Evolutionary conservation across 1,139 yeast genomes (phyloP), one percentile per base, ranked within the genome.

Genomic region (Barnettozyma hawaiiensis): DNA sequence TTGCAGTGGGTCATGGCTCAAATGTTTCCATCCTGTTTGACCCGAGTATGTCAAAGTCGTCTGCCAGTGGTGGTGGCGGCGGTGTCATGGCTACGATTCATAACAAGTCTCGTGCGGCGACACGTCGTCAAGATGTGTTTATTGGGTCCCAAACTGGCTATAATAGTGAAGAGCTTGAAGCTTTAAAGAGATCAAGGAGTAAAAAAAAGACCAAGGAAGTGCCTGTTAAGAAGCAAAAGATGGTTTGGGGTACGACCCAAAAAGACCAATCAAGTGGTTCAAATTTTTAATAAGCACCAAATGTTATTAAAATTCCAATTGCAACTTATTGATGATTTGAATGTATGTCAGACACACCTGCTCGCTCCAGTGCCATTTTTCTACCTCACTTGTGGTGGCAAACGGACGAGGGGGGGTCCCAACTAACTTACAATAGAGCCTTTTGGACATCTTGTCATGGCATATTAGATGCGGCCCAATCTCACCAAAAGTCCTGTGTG

Each of bases 101-200:
- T 31, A 63, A 62, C 44, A 60, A 61, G 11, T 64, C 67, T 2
- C 66, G 65, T 40, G 47, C 64, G n/a, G 72, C 64, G 39, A n/a
- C n/a, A n/a, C n/a, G n/a, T n/a, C 69, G 66, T 31, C 50, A 55
- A 24, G 47, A 43, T 16, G 23, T 31, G 7, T 23, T 43, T 5
- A 39, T 58, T 9, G 48, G 60, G 3, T 53, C 59, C 3, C 61
- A 60, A 36, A 50, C 60, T 5, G 60, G 63, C 1, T 60, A 44
- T 33, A 52, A 54, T 38, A 47, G 49, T 50, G 45, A 47, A 3
- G 57, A 53, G 37, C 35, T 53, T 2, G 40, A 39, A 11, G 46
- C 45, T 12, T 23, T 51, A 7, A 45, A 47, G 3, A 45, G 38
- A 32, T 36, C 47, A 10, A 50, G 45, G 44, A 47, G 46, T 23